Evolutionary conservation across 192 early-diverging fungal species (phyloP).

Genomic region (Helicostylum pulchrum): DNA sequence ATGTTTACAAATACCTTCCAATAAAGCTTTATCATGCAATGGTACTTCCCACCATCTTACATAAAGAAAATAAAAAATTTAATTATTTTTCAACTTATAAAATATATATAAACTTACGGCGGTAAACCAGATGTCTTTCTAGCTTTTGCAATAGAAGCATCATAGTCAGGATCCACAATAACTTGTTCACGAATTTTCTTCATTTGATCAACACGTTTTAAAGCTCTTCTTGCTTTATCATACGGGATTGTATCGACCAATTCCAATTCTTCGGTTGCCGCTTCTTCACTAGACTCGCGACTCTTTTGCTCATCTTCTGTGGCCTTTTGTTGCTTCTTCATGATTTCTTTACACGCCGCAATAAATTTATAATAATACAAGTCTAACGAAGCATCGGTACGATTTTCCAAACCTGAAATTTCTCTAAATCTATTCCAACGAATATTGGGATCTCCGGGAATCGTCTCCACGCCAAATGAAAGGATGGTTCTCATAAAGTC

Average conservation of each 20-base stretch:
- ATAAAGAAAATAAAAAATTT: neutral
- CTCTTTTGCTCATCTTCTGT: slow-evolving; percentile 11
- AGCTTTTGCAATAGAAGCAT: slow-evolving; percentile 40
- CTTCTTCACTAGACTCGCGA: slow-evolving; percentile 37
- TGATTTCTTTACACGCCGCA: slow-evolving; percentile 55
- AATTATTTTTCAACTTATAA: neutral
- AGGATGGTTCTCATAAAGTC: slow-evolving; percentile 56
- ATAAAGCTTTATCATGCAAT: slow-evolving; percentile 62
- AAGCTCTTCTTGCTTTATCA: slow-evolving; percentile 66
- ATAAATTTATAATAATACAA: slow-evolving; percentile 63
- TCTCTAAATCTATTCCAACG: slow-evolving; percentile 71
- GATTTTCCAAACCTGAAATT: slow-evolving; percentile 58
- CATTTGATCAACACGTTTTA: slow-evolving; percentile 70
- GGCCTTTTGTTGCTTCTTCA: slow-evolving; percentile 32
- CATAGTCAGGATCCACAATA: slow-evolving; percentile 53
- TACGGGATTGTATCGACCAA: slow-evolving; percentile 56
- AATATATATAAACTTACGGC: slow-evolving; percentile 22
- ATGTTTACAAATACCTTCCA: slow-evolving; percentile 68
- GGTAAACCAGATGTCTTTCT: slow-evolving; percentile 54
- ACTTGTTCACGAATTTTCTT: slow-evolving; percentile 64
- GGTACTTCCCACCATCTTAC: slow-evolving; percentile 74
- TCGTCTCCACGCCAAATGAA: slow-evolving; percentile 54
- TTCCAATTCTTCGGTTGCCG: slow-evolving; percentile 31
- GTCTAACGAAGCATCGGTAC: slow-evolving; percentile 68
- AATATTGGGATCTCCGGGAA: slow-evolving; percentile 35